Evolutionary conservation across 106 monocot genomes (phyloP), one percentile per base, ranked within the genome.

Genomic region (Phalaenopsis equestris): DNA sequence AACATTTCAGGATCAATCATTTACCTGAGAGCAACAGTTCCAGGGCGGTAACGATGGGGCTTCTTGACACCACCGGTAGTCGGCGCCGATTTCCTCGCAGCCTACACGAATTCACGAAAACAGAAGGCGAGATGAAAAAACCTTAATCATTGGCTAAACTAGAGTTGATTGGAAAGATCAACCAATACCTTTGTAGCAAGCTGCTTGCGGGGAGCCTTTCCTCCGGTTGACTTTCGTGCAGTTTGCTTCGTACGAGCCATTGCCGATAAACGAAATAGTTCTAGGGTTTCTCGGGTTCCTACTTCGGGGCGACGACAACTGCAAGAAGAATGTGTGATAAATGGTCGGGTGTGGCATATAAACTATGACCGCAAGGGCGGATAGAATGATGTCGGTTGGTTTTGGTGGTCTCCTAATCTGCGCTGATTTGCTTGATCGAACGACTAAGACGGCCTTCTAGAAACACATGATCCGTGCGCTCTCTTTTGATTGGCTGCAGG

Each of bases 231-330:
- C 49, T 80, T 80, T 7, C 80, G 68, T 2, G 80, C 80, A 42
- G 80, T 80, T 39, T 80, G 80, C 80, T 80, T 80, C 15, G 80
- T 80, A 68, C 80, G 67, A 48, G 80, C 80, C 80, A 80, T 80
- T 8, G 43, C 80, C 70, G 70, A 39, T 1, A 39, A 39, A 10
- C 38, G 14, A 9, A 23, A 3, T 19, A 30, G 23, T 21, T 17
- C 18, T 74, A 18, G 52, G 39, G 72, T 49, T 73, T 76, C 76
- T 56, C 1, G 56, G 9, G 5, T 74, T 74, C 43, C 19, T 14
- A 6, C 43, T 74, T 42, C 0, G 43, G 14, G 43, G 15, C 43
- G 17, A n/a, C 7, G 41, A 8, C 56, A 24, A 74, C 2, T 1
- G 24, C 1, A 1, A 49, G 7, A 76, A 15, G 7, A 52, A 47